Conservation (phyloP, 2,329 filamentous ascomycete genomes). For the Aspergillus quadricinctus region DNA sequence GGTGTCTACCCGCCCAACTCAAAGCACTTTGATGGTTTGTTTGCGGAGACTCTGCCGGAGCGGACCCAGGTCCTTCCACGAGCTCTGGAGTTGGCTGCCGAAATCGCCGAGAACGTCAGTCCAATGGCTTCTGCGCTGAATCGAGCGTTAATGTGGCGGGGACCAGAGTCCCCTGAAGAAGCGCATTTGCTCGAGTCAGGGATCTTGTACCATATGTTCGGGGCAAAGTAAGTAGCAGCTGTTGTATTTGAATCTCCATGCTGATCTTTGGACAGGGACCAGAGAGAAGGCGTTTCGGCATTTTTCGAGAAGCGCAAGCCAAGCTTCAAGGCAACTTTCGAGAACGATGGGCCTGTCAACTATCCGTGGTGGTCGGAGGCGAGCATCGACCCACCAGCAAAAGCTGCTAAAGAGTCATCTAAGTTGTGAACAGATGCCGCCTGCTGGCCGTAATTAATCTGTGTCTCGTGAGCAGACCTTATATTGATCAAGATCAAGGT, state of each 20-base stretch:
- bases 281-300: slow-evolving; percentile 63
- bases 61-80: slow-evolving; percentile 59
- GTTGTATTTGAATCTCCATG: neutral
- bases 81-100: slow-evolving; percentile 62
- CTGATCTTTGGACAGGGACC: slow-evolving; percentile 47
- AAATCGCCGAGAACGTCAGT: slow-evolving; percentile 64
- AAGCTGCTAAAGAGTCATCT: slow-evolving; percentile 14
- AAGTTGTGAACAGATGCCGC: slow-evolving; percentile 16
- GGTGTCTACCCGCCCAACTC: slow-evolving; percentile 51
- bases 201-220: slow-evolving; percentile 39
- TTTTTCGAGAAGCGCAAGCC: slow-evolving; percentile 66
- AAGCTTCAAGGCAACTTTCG: slow-evolving; percentile 58
- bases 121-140: slow-evolving; percentile 61
- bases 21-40: slow-evolving; percentile 52
- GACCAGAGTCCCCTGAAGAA: slow-evolving; percentile 56
- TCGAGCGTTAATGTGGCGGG: slow-evolving; percentile 64
- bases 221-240: slow-evolving; percentile 19
- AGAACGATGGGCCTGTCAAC: slow-evolving; percentile 53
- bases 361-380: slow-evolving; percentile 67
- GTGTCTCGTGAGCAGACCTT: neutral
- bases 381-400: slow-evolving; percentile 35
- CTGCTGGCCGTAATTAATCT: neutral
- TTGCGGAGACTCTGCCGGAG: slow-evolving; percentile 59
- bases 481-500: neutral
- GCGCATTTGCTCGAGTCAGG: slow-evolving; percentile 63